A percentile compares a stretch with the other conserved stretches of the same genome.
These are phyloP conservation scores for Diospyros lotus DNA, from an alignment of 148 eudicot genomes.

Conservation along the genomic window DNA sequence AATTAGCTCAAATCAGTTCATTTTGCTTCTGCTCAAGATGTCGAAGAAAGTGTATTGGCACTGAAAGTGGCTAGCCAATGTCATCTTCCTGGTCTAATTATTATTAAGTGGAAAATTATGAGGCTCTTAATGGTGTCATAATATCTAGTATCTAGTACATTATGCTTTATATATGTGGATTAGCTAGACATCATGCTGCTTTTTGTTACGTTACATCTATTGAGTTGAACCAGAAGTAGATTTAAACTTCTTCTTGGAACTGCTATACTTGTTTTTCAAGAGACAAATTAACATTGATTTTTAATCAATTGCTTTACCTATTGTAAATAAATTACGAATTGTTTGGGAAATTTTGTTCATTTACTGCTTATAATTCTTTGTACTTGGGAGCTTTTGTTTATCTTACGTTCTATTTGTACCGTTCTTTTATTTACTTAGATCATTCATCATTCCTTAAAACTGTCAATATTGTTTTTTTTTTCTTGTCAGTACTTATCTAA, in stretches of 20 bases:
- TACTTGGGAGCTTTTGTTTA: neutral
- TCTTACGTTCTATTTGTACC: too few relatives aligned
- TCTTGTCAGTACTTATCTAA: constrained; percentile 1
- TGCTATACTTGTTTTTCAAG: neutral
- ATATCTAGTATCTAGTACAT: neutral
- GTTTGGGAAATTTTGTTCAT: neutral
- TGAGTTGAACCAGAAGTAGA: neutral
- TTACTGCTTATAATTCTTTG: neutral
- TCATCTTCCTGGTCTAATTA: too few relatives aligned
- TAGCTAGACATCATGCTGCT: neutral
- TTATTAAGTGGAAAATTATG: too few relatives aligned
- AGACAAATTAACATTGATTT: neutral
- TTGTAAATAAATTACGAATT: constrained; percentile 1
- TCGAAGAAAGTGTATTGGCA: too few relatives aligned
- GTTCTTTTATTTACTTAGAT: too few relatives aligned
- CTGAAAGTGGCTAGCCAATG: too few relatives aligned
- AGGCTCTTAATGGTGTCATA: too few relatives aligned
- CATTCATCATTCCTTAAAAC: neutral
- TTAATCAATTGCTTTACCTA: neutral
- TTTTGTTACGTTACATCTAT: too few relatives aligned
- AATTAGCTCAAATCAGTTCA: too few relatives aligned
- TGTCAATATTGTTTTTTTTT: neutral
- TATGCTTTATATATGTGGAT: neutral
- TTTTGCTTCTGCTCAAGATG: too few relatives aligned
- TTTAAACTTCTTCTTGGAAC: neutral